Conservation (phyloP, 176 grass and related monocot species). For the Tillandsia leiboldiana region DNA sequence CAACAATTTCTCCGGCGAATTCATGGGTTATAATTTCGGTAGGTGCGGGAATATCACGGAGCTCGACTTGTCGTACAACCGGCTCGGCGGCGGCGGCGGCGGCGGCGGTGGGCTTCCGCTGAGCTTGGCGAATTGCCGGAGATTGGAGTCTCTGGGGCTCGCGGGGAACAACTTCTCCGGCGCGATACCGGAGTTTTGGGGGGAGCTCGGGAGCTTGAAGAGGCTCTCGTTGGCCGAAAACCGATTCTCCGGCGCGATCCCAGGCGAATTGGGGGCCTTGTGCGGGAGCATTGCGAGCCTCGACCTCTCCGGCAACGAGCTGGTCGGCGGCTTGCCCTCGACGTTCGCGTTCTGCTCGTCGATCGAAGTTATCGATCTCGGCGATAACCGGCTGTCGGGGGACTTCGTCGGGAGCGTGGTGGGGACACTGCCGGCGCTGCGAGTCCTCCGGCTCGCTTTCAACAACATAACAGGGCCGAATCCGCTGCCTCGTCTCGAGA, state of each 20-base stretch:
- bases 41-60: conserved; percentile 40
- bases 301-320: conserved; percentile 50
- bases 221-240: conserved; percentile 54
- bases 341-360: conserved; percentile 57
- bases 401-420: conserved; percentile 47
- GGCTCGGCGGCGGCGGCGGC: conserved; percentile 32
- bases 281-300: conserved; percentile 52
- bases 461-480: conserved; percentile 69
- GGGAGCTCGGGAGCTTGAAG: conserved; percentile 31
- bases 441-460: conserved; percentile 53
- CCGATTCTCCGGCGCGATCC: conserved; percentile 40
- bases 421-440: conserved; percentile 55
- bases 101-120: conserved; percentile 27
- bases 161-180: conserved; percentile 58
- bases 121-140: conserved; percentile 39
- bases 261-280: conserved; percentile 37
- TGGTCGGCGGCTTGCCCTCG: conserved; percentile 44
- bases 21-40: conserved; percentile 57
- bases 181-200: conserved; percentile 38
- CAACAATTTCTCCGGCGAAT: conserved; percentile 73
- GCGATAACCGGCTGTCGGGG: conserved; percentile 67
- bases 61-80: conserved; percentile 67
- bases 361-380: conserved; percentile 47
- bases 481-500: conserved; percentile 40
- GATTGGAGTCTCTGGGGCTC: conserved; percentile 46